Conservation (phyloP, 2,329 filamentous ascomycete genomes). For the Akanthomyces muscarius region DNA sequence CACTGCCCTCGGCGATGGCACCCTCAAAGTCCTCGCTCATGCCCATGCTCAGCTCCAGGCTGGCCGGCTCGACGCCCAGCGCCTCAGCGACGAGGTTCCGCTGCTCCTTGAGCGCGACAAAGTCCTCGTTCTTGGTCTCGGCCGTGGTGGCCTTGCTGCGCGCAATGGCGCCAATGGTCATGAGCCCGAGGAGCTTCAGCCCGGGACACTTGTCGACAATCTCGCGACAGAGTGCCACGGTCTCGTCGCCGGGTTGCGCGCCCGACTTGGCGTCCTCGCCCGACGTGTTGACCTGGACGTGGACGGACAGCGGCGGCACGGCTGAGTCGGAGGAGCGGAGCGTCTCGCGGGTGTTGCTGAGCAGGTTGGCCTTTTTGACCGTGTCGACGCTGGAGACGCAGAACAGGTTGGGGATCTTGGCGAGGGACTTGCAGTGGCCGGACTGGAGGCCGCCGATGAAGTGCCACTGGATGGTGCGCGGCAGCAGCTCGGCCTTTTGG, state of each 20-base stretch:
- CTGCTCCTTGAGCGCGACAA: constrained; percentile 63
- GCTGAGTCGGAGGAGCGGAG: constrained; percentile 41
- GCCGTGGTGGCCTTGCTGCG: constrained; percentile 68
- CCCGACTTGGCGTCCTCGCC: constrained; percentile 85
- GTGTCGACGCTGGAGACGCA: constrained; percentile 89
- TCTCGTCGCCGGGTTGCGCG: constrained; percentile 59
- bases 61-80: constrained; percentile 40
- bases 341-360: constrained; percentile 71
- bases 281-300: constrained; percentile 94
- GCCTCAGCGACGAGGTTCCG: constrained; percentile 64
- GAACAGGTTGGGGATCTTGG: constrained; percentile 83
- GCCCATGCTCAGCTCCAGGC: constrained; percentile 92
- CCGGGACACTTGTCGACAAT: constrained; percentile 68
- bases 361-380: constrained; percentile 76
- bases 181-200: constrained; percentile 74
- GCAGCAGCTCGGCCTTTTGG: constrained; percentile 79
- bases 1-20: constrained; percentile 76
- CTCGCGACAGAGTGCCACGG: constrained; percentile 62
- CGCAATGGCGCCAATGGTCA: constrained; percentile 97
- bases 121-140: constrained; percentile 90
- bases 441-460: constrained; percentile 94
- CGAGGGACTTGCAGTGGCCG: constrained; percentile 82
- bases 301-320: constrained; percentile 58
- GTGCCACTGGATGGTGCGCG: constrained; percentile 79
- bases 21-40: constrained; percentile 97